Base-by-base conservation (phyloP, 2,329 filamentous ascomycete genomes). In the Curvularia verruculosa region DNA sequence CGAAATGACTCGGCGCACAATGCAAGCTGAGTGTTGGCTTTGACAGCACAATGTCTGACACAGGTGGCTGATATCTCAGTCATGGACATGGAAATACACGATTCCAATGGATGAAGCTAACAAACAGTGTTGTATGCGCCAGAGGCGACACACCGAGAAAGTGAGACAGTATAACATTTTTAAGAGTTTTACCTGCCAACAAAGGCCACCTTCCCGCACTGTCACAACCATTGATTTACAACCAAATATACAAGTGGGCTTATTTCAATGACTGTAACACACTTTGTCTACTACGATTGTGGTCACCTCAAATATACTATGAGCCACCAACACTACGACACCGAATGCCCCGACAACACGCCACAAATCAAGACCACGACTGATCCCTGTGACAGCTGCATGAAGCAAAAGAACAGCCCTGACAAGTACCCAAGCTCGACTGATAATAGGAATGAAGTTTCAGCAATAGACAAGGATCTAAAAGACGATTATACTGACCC, bases 241-340 rank as follows among this genome's bases (percentile, higher is more conserved):
- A 26, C 10, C 31, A 23, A n/a, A 8, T 1, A 3, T 3, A 13
- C 18, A 34, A 46, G 13, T 2, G 5, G 7, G 3, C 9, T 34
- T 15, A 13, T 18, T 13, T 13, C 6, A 29, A 52, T 56, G 53
- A 36, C 41, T 18, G 31, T 23, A 24, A 36, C 15, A 24, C 39
- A 52, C 24, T 21, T 43, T 18, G 5, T 52, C 4, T 56, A 47
- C 36, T 52, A 45, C 36, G 18, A 41, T n/a, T 56, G 49, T n/a
- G 36, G 36, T 13, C 54, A 56, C 43, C 49, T 52, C 9, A 52
- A 39, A 41, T 28, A 13, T 5, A 36, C 49, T 5, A 29, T 34
- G 15, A 36, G n/a, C 29, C 29, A 40, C 12, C 15, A 47, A 28
- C 49, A 56, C 13, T 26, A 34, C 3, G 19, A 26, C n/a, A 28